A percentile compares a stretch with the other conserved stretches of the same genome.
phyloP scores from a whole-genome alignment of 1,284 basidiomycete species.

The Xanthoconium separans region DNA sequence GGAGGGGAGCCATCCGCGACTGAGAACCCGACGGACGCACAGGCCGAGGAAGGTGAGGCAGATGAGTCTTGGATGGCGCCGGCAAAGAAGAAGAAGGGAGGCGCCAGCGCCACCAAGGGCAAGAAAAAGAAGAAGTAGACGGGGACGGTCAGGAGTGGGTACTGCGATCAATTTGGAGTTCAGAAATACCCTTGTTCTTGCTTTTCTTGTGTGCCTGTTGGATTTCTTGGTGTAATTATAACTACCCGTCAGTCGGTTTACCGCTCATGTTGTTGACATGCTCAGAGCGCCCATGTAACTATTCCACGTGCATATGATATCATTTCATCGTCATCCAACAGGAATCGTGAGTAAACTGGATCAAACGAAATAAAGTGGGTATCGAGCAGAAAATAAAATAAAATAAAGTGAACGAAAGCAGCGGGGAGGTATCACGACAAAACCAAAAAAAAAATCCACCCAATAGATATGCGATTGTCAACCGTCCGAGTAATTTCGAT shows the following conservation, averaged over 20 bases:
- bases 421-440: too few species aligned
- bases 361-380: constrained; percentile 7
- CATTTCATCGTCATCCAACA: not conserved
- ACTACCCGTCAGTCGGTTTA: constrained; percentile 1
- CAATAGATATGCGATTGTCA: too few species aligned
- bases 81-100: not conserved
- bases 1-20: constrained; percentile 11
- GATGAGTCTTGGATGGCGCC: not conserved
- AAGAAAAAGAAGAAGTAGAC: constrained; percentile 11
- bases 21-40: constrained; percentile 21
- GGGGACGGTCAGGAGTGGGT: not conserved
- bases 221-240: not conserved
- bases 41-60: constrained; percentile 14
- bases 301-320: not conserved
- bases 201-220: too few species aligned
- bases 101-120: not conserved
- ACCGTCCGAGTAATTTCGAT: too few species aligned
- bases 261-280: not conserved
- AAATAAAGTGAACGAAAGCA: too few species aligned
- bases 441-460: too few species aligned
- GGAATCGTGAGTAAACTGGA: constrained; percentile 3
- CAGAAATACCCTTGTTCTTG: not conserved
- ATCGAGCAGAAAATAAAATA: constrained; percentile 3
- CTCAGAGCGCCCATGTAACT: not conserved
- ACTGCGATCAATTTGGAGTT: constrained; percentile 1